Evolutionary conservation across 1,284 basidiomycete species (phyloP).

Genomic region (Takashimella tepidaria): DNA sequence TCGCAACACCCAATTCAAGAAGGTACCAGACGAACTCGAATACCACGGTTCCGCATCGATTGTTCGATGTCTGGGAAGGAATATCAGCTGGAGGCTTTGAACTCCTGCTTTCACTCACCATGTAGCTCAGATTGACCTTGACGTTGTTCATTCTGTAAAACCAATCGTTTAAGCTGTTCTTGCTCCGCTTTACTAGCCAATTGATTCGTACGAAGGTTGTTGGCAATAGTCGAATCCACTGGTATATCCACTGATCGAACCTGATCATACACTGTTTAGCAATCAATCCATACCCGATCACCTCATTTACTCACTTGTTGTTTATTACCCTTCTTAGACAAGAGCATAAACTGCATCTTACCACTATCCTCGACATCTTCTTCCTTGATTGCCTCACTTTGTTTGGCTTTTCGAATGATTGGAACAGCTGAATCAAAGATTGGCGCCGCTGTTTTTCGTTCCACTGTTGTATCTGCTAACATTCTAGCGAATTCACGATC

Average conservation of each 20-base stretch:
- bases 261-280: slow-evolving; percentile 48
- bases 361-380: slow-evolving; percentile 25
- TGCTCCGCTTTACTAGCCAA: slow-evolving; percentile 89
- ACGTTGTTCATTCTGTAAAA: slow-evolving; percentile 50
- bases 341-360: slow-evolving; percentile 84
- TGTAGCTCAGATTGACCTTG: slow-evolving; percentile 43
- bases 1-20: no score
- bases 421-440: slow-evolving; percentile 78
- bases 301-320: slow-evolving; percentile 60
- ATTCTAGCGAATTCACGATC: slow-evolving; percentile 93
- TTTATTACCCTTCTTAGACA: slow-evolving; percentile 91
- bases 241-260: slow-evolving; percentile 80
- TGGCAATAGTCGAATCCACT: slow-evolving; percentile 73
- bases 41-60: slow-evolving; percentile 30
- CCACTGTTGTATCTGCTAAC: slow-evolving; percentile 76
- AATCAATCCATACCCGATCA: background rate
- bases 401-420: slow-evolving; percentile 61
- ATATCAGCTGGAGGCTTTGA: background rate
- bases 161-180: slow-evolving; percentile 89
- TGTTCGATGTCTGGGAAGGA: slow-evolving; percentile 28
- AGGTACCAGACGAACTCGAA: slow-evolving; percentile 29
- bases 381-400: slow-evolving; percentile 47
- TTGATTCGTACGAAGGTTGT: slow-evolving; percentile 83
- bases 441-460: slow-evolving; percentile 73
- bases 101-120: slow-evolving; percentile 26